phyloP scores from a whole-genome alignment of 2,329 filamentous ascomycete species.

The Alternaria sp. region DNA sequence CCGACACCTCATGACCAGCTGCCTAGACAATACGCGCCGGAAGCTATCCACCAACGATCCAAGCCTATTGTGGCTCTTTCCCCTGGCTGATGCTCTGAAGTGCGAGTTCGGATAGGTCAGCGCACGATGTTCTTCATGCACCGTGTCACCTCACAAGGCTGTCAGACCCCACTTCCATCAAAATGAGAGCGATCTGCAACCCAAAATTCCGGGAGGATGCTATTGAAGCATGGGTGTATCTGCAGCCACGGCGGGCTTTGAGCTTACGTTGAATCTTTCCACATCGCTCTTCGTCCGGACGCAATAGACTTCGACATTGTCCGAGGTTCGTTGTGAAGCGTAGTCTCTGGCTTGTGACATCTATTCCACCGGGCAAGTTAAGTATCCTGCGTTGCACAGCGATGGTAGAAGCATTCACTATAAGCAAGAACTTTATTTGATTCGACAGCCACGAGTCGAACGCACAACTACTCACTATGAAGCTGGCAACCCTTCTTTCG shows the following conservation, averaged over 20 bases:
- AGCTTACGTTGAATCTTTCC: constrained; percentile 1
- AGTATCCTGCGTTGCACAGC: constrained; percentile 13
- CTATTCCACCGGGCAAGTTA: neutral
- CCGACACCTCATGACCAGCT: constrained; percentile 14
- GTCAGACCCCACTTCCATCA: neutral
- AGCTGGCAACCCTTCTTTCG: constrained; percentile 26
- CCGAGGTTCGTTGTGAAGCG: constrained; percentile 21
- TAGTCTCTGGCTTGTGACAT: constrained; percentile 24
- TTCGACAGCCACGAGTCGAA: neutral
- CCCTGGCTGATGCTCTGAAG: constrained; percentile 12
- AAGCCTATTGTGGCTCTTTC: constrained; percentile 7
- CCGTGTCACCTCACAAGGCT: constrained; percentile 4
- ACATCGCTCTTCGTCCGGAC: constrained; percentile 25
- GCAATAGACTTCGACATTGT: constrained; percentile 10
- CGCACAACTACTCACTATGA: constrained; percentile 31
- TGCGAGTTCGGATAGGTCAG: constrained; percentile 11
- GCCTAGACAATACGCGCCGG: constrained; percentile 8
- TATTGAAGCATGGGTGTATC: constrained; percentile 19
- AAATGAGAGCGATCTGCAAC: constrained; percentile 15
- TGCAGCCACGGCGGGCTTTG: constrained; percentile 25
- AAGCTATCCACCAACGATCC: constrained; percentile 4
- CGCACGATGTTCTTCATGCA: neutral
- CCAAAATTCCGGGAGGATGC: constrained; percentile 1
- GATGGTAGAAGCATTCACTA: neutral
- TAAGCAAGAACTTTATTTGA: neutral